Evolutionary conservation across 2,329 filamentous ascomycete genomes (phyloP).

Genomic region (Aspergillus sp.): DNA sequence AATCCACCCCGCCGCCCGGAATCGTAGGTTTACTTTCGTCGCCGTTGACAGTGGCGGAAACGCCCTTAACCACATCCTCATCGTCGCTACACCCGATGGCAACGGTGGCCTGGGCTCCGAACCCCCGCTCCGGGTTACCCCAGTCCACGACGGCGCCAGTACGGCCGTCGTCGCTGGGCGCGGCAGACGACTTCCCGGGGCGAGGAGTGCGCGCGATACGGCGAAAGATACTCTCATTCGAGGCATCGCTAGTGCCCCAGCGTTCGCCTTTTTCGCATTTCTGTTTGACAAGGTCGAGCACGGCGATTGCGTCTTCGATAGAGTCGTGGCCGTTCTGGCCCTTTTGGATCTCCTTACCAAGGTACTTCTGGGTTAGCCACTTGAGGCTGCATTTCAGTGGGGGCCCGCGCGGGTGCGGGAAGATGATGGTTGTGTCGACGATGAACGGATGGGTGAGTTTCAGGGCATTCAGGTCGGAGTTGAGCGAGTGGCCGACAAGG

Average conservation of each 20-base stretch:
- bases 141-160: slow-evolving; percentile 69
- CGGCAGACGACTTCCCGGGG: slow-evolving; percentile 27
- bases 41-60: slow-evolving; percentile 46
- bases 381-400: slow-evolving; percentile 87
- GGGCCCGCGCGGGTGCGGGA: slow-evolving; percentile 79
- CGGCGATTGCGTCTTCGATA: slow-evolving; percentile 83
- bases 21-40: slow-evolving; percentile 38
- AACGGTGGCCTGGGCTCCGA: slow-evolving; percentile 49
- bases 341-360: slow-evolving; percentile 81
- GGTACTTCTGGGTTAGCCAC: slow-evolving; percentile 77
- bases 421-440: slow-evolving; percentile 83
- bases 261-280: slow-evolving; percentile 88
- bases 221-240: slow-evolving; percentile 82
- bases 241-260: slow-evolving; percentile 74
- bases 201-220: slow-evolving; percentile 56
- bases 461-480: slow-evolving; percentile 62
- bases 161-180: slow-evolving; percentile 17
- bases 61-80: slow-evolving; percentile 48
- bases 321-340: slow-evolving; percentile 75
- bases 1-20: slow-evolving; percentile 49
- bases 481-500: slow-evolving; percentile 41
- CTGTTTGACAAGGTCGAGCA: slow-evolving; percentile 84
- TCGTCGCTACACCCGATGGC: slow-evolving; percentile 52
- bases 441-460: slow-evolving; percentile 86
- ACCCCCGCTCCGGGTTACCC: slow-evolving; percentile 64